These are phyloP conservation scores for Arabidopsis hybrid DNA, from an alignment of 441 rosid genomes.

Conservation along the genomic window DNA sequence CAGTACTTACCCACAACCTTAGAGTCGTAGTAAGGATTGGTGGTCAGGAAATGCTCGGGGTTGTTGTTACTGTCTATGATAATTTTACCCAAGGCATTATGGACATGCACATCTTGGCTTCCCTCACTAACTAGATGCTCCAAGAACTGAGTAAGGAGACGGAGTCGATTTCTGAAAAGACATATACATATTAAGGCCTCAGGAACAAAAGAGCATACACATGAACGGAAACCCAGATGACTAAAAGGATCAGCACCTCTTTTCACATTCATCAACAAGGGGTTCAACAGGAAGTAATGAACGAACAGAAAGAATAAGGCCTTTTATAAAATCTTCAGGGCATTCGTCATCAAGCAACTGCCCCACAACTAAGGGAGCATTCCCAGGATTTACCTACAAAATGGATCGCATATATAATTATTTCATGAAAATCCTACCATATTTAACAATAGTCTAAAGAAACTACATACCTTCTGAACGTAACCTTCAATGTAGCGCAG, in stretches of 20 bases:
- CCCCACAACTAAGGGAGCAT: constrained; percentile 95
- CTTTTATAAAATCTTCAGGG: constrained; percentile 93
- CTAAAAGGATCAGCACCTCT: constrained; percentile 63
- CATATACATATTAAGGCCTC: constrained; percentile 34
- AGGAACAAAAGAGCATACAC: constrained; percentile 22
- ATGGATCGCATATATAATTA: constrained; percentile 36
- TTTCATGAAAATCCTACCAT: constrained; percentile 1
- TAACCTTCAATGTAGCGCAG: constrained; percentile 99
- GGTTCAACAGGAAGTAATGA: constrained; percentile 99
- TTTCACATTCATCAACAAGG: constrained; percentile 97
- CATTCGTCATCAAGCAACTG: constrained; percentile 97
- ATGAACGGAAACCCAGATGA: constrained; percentile 10
- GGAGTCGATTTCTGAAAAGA: constrained; percentile 90
- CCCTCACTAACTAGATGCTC: constrained; percentile 99
- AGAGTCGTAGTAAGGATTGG: constrained; percentile 99
- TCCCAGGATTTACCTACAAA: constrained; percentile 91
- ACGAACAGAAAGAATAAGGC: constrained; percentile 96
- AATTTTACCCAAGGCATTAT: constrained; percentile 99
- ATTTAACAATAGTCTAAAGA: constrained; percentile 5
- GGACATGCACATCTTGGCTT: constrained; percentile 99
- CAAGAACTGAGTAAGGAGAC: constrained; percentile 98
- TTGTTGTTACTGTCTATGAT: constrained; percentile 99
- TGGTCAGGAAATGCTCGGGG: constrained; percentile 99
- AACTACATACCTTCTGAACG: constrained; percentile 85
- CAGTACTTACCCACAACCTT: constrained; percentile 99